Percentiles rank a stretch among this genome's conserved stretches.
Conservation (phyloP, 177 flowering plant genomes). For the Vitis hybrid region DNA sequence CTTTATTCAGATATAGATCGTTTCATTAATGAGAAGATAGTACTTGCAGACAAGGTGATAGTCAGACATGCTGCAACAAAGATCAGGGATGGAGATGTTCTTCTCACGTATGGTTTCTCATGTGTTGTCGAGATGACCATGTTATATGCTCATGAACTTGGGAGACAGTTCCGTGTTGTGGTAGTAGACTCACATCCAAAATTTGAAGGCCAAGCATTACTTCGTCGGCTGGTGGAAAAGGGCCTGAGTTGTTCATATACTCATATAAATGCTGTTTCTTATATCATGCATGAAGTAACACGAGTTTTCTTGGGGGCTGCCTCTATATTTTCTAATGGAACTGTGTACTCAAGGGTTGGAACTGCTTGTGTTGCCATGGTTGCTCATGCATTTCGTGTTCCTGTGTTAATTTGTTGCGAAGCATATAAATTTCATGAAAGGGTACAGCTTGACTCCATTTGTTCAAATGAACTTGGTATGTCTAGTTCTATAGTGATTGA, state of each 20-base stretch:
- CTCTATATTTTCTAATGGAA: slow-evolving; percentile 88
- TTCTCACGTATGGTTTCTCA: slow-evolving; percentile 83
- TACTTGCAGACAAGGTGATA: slow-evolving; percentile 84
- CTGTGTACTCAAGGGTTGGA: slow-evolving; percentile 94
- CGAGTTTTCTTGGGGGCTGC: slow-evolving; percentile 88
- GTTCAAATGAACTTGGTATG: slow-evolving; percentile 95
- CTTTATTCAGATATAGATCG: slow-evolving; percentile 71
- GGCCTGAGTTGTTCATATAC: slow-evolving; percentile 89
- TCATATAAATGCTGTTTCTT: slow-evolving; percentile 88
- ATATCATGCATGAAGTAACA: slow-evolving; percentile 94
- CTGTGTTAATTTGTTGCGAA: slow-evolving; percentile 92
- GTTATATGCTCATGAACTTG: slow-evolving; percentile 81
- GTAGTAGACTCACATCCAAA: slow-evolving; percentile 95
- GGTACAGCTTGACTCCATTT: slow-evolving; percentile 96
- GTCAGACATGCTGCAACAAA: slow-evolving; percentile 91
- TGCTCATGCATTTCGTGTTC: slow-evolving; percentile 87
- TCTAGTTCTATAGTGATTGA: not conserved
- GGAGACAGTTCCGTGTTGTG: slow-evolving; percentile 83
- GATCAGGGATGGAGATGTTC: slow-evolving; percentile 93
- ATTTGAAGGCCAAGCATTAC: slow-evolving; percentile 77
- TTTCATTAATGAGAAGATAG: slow-evolving; percentile 82
- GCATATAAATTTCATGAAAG: slow-evolving; percentile 96
- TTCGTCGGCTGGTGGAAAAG: slow-evolving; percentile 74
- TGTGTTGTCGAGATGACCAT: slow-evolving; percentile 85
- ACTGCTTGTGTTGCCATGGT: slow-evolving; percentile 97